Base-by-base conservation (phyloP, 2,329 filamentous ascomycete genomes). In the Paradendryphiella salina region DNA sequence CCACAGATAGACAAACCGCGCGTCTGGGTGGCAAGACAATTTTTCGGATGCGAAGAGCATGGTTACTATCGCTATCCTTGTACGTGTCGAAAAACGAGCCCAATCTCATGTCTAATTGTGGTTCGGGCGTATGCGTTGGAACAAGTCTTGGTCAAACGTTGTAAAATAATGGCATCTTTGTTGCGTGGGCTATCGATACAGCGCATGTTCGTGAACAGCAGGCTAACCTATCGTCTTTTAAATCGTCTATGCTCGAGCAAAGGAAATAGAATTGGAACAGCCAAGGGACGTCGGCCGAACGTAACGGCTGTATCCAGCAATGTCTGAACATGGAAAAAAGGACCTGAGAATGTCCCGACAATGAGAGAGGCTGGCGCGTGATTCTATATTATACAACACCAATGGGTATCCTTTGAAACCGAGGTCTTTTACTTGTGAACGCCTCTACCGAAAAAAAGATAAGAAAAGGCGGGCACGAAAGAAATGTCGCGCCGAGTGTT, bases 361-460 rank as follows among this genome's bases (percentile, higher is more conserved):
- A 26, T 2, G 9, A 8, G 26, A 18, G 26, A 18, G 41, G 34
- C 20, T 39, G 32, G 32, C 33, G 29, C 44, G 21, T 18, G 35
- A 43, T 31, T 42, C 32, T 35, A 39, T 52, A 48, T 50, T 57
- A 32, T 47, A 54, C 44, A 59, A 65, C 59, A 58, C 61, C 56
- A 34, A 43, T 63, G 63, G 63, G 63, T 65, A 65, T 65, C 55
- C 63, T 54, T 50, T 44, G 20, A 46, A 52, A 57, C 38, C 33
- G 55, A 64, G 44, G 47, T n/a, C 51, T 61, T 62, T 57, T 59
- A 33, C 50, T 64, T 54, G 46, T 56, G 8, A 59, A 60, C 61
- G 60, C 61, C 63, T 56, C 44, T 50, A 48, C 18, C 20, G 18
- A 44, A 43, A 33, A 33, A 21, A 21, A 39, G 14, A 21, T 36